phyloP scores from a whole-genome alignment of 108 stramenopile species.

The Cylindrotheca fusiformis region DNA sequence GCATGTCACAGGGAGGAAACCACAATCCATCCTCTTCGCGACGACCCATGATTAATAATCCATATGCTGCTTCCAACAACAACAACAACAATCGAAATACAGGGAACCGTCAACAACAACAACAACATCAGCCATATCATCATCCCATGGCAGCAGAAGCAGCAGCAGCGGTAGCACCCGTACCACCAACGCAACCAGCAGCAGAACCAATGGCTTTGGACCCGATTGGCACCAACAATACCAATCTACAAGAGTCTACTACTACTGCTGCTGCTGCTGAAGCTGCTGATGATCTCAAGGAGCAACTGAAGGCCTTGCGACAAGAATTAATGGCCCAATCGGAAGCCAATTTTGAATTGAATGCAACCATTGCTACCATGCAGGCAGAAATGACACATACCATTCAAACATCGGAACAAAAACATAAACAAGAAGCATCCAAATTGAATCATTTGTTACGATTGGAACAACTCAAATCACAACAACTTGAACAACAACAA shows the following conservation, averaged over 20 bases:
- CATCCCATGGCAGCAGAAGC: not conserved
- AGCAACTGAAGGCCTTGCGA: slow-evolving; percentile 9
- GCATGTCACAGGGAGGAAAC: too few species aligned
- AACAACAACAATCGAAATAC: not conserved
- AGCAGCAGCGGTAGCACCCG: not conserved
- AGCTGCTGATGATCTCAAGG: slow-evolving; percentile 9
- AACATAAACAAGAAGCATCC: slow-evolving; percentile 6
- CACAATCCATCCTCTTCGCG: not conserved
- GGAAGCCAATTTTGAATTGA: slow-evolving; percentile 25
- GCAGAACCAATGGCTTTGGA: not conserved
- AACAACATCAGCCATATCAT: not conserved
- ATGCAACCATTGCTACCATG: slow-evolving; percentile 16
- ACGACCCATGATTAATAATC: not conserved
- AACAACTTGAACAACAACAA: slow-evolving; percentile 4
- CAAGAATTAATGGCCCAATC: not conserved
- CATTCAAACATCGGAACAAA: not conserved
- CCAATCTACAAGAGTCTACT: not conserved
- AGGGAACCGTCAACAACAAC: not conserved
- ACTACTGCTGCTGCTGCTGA: too few species aligned
- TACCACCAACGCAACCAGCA: not conserved
- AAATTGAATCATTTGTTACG: slow-evolving; percentile 12
- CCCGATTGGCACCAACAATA: not conserved
- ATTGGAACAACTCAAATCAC: slow-evolving; percentile 14
- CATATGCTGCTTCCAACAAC: not conserved
- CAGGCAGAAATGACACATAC: slow-evolving; percentile 12